Evolutionary conservation across 1,284 basidiomycete genomes (phyloP), one percentile per base, ranked within the genome.

Genomic region (Chiua sp.): DNA sequence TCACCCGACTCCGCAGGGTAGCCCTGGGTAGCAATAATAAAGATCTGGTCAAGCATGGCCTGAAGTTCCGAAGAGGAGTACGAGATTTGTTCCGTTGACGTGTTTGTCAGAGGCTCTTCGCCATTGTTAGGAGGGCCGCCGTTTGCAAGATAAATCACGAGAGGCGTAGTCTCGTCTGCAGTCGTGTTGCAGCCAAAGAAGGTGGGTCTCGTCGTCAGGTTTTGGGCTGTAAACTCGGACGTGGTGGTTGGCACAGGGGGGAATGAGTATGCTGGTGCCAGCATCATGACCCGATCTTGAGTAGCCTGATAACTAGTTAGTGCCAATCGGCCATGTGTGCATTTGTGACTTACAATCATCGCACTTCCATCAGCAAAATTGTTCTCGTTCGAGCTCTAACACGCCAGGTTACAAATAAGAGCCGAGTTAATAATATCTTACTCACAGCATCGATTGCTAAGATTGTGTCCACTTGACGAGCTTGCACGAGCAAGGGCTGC

Each of bases 401-500:
- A 10, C 7, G 47, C 57, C 10, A 51, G 30, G 42, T 42, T 10
- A 44, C 18, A 7, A 20, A n/a, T 8, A 22, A 49, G 18, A n/a
- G n/a, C 26, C 46, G 20, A 23, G 1, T 12, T 13, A 39, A 22
- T 22, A 7, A n/a, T 4, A 18, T 4, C 16, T 5, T 3, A 60
- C 78, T 65, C 61, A 79, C 79, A 23, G 74, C 80, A 65, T 88
- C 86, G 28, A 85, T 77, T 0, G 80, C 85, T 33, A 88, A 59
- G 56, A 88, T 78, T 5, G 79, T 71, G 63, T 88, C 87, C 18
- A 87, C 63, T 0, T 68, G 72, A 44, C 86, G 77, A 3, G 80
- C 80, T 53, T 80, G 77, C 50, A 85, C 82, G 8, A 87, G 73
- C 35, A 88, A 70, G 0, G 86, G 85, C 63, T 83, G 80, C 16